A percentile compares a stretch with the other conserved stretches of the same genome.
Evolutionary conservation across 108 stramenopile species (phyloP).

Genomic region (Mediolabrus comicus): DNA sequence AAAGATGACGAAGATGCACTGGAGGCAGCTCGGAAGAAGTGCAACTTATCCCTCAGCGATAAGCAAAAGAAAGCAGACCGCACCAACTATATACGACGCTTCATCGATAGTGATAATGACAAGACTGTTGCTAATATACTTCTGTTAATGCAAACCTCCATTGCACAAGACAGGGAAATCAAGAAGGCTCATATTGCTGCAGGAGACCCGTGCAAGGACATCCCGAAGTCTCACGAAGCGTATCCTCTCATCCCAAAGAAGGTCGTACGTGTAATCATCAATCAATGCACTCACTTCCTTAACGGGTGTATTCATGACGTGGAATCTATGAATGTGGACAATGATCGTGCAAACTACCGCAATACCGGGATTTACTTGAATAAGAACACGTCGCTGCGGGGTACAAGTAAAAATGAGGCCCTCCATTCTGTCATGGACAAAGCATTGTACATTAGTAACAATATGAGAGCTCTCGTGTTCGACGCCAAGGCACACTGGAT

Average conservation of each 20-base stretch:
- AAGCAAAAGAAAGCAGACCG: not conserved
- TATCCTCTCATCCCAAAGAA: conserved; percentile 14
- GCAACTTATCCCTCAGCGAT: not conserved
- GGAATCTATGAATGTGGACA: not conserved
- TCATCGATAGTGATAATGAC: not conserved
- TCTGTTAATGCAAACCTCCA: not conserved
- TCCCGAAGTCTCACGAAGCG: not conserved
- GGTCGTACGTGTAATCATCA: not conserved
- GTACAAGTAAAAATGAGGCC: not conserved
- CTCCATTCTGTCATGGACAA: not conserved
- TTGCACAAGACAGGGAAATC: not conserved
- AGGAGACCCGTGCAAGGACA: not conserved
- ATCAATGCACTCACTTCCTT: conserved; percentile 3
- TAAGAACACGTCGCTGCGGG: not conserved
- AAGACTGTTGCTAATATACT: not conserved
- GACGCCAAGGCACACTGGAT: not conserved
- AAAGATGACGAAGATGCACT: not conserved
- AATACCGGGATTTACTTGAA: not conserved
- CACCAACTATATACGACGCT: not conserved
- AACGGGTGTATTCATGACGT: conserved; percentile 6
- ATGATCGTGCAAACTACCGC: not conserved
- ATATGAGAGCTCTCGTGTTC: not conserved
- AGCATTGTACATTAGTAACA: not conserved
- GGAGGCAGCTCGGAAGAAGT: not conserved
- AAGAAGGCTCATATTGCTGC: not conserved